Base-by-base conservation (phyloP, 2,329 filamentous ascomycete genomes). In the Escovopsis sp. region DNA sequence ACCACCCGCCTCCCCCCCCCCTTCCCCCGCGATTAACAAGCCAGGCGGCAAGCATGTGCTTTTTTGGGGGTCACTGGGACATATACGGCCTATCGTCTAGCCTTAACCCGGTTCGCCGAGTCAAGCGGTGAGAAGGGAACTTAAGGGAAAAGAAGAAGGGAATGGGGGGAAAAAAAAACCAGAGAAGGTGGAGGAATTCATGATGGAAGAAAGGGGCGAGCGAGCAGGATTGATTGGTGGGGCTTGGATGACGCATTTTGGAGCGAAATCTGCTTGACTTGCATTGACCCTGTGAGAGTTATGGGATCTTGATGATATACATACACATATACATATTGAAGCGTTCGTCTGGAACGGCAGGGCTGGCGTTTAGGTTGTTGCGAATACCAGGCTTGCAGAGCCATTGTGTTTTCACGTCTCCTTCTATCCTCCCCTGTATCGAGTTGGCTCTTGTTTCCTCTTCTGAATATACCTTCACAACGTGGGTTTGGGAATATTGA, bases 301-400 rank as follows among this genome's bases (percentile, higher is more conserved):
- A 6, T 11, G 8, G 28, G 28, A 4, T 32, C 28, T 7, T 9
- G 28, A 32, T 32, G 28, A 36, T 36, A 36, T 36, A 23, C 35
- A 19, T 36, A 36, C 35, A 37, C 18, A 10, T 36, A 18, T 36
- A 18, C n/a, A 37, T 37, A 18, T 37, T 37, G 18, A 37, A 18
- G 18, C 23, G 18, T 37, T 23, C 15, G 18, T 37, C 18, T 23
- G 12, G 18, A 18, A 34, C 40, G 34, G 38, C 38, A 38, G 43
- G 38, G 18, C 42, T 19, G 45, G 45, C 45, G 45, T 49, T 47
- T 30, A 41, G 33, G 39, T 34, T 34, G 19, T 33, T 36, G 41
- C 26, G 40, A 44, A 47, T 44, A 47, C 45, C 43, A 46, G 33
- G 10, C 30, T 11, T 23, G 39, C 32, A 23, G n/a, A 26, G 15